Conservation (phyloP, 345 rosid genomes). For the Eucalyptus sp. region DNA sequence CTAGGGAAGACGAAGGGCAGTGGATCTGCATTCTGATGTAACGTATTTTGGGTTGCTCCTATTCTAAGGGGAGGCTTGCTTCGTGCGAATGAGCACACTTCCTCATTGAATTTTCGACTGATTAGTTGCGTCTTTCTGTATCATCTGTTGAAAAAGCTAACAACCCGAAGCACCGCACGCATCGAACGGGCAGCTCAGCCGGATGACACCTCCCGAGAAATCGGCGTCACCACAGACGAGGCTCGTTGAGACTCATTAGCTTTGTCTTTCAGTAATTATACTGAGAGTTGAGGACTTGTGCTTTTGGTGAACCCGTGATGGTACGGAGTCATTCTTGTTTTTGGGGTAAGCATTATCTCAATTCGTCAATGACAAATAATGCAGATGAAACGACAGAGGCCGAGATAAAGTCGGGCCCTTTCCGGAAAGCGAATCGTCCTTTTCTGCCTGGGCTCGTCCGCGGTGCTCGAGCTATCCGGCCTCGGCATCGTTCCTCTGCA, state of each 20-base stretch:
- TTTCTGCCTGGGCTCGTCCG: background rate
- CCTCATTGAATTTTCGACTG: background rate
- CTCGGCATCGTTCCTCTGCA: background rate
- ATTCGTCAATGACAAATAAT: background rate
- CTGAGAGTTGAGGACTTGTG: background rate
- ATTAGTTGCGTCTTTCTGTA: background rate
- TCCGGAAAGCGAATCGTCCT: background rate
- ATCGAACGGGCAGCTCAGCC: background rate
- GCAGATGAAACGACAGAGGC: background rate
- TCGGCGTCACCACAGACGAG: background rate
- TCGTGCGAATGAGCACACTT: background rate
- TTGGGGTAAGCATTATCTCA: background rate
- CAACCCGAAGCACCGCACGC: background rate
- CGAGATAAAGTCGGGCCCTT: background rate
- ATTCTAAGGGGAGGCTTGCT: background rate
- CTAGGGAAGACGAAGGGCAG: constrained; percentile 60
- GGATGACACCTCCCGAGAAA: background rate
- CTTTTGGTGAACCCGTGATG: background rate
- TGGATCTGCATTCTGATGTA: constrained; percentile 57
- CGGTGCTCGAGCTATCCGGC: background rate
- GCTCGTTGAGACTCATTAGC: background rate
- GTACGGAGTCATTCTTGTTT: background rate
- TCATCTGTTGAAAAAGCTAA: background rate
- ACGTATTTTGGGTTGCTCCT: background rate
- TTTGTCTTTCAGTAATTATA: background rate